These are phyloP conservation scores for Mallotus nudiflorus DNA, from an alignment of 345 rosid species.

Conservation along the genomic window DNA sequence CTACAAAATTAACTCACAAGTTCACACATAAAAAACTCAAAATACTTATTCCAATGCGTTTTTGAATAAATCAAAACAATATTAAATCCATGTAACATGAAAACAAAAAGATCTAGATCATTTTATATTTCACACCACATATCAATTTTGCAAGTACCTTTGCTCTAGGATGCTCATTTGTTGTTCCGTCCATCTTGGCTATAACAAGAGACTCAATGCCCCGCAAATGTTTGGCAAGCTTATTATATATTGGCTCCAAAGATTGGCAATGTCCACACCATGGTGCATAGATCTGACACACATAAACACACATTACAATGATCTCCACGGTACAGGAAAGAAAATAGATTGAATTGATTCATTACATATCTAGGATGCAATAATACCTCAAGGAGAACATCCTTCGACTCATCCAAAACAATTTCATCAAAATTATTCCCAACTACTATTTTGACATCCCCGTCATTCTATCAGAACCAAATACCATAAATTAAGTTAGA, in stretches of 20 bases:
- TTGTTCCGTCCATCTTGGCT: slow-evolving; percentile 99
- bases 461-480: slow-evolving; percentile 65
- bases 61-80: background rate
- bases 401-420: slow-evolving; percentile 92
- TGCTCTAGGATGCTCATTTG: slow-evolving; percentile 96
- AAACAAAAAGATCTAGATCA: background rate
- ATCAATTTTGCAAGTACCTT: slow-evolving; percentile 55
- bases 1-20: background rate
- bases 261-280: slow-evolving; percentile 99
- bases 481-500: slow-evolving; percentile 21
- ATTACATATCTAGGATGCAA: slow-evolving; percentile 1
- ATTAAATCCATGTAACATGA: background rate
- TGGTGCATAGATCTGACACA: slow-evolving; percentile 83
- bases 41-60: background rate
- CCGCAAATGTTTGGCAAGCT: slow-evolving; percentile 84
- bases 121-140: background rate
- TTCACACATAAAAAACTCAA: background rate
- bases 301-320: slow-evolving; percentile 6
- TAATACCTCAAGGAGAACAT: slow-evolving; percentile 93
- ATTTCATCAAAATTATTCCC: slow-evolving; percentile 89
- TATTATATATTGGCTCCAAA: slow-evolving; percentile 87
- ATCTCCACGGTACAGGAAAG: slow-evolving; percentile 7
- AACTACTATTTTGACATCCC: slow-evolving; percentile 93
- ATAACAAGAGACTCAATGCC: slow-evolving; percentile 81
- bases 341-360: background rate